phyloP scores from a whole-genome alignment of 228 moss, liverwort and hornwort genomes.

The Sphagnum fallax region DNA sequence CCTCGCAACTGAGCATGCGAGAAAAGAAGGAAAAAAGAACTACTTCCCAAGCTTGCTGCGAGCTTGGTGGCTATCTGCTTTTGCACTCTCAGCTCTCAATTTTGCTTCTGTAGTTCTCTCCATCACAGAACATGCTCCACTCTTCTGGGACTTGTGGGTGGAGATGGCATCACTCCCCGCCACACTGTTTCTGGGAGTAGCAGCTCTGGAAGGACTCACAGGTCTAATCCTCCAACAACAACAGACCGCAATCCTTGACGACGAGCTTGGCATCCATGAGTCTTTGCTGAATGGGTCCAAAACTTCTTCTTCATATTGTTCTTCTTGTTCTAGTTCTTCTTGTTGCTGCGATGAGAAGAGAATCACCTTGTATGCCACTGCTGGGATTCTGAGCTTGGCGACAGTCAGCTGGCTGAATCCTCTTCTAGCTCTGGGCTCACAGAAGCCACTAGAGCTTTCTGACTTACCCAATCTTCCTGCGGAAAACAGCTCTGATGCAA shows the following conservation, averaged over 20 bases:
- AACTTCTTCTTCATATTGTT: background rate
- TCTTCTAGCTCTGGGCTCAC: slow-evolving; percentile 40
- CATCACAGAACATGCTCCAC: too few species aligned
- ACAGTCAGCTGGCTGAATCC: slow-evolving; percentile 69
- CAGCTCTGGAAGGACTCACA: background rate
- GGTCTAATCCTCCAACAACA: background rate
- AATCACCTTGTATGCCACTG: slow-evolving; percentile 62
- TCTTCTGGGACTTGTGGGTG: background rate
- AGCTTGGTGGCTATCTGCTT: slow-evolving; percentile 13
- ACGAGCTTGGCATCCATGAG: slow-evolving; percentile 21
- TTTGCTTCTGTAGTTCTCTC: background rate
- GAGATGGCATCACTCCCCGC: background rate
- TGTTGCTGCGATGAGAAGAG: background rate
- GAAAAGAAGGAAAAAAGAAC: slow-evolving; percentile 4
- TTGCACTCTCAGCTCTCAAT: background rate
- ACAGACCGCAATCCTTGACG: slow-evolving; percentile 16
- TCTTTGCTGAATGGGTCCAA: slow-evolving; percentile 20
- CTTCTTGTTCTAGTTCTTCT: background rate
- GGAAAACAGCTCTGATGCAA: slow-evolving; percentile 27
- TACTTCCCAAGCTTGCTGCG: slow-evolving; percentile 4
- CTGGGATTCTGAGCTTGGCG: slow-evolving; percentile 40
- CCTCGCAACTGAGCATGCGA: background rate
- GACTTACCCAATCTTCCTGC: slow-evolving; percentile 51
- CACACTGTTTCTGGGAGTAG: background rate
- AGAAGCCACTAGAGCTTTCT: slow-evolving; percentile 54